phyloP scores from a whole-genome alignment of 257 asterid genomes.

The Thymus mandschuricus region DNA sequence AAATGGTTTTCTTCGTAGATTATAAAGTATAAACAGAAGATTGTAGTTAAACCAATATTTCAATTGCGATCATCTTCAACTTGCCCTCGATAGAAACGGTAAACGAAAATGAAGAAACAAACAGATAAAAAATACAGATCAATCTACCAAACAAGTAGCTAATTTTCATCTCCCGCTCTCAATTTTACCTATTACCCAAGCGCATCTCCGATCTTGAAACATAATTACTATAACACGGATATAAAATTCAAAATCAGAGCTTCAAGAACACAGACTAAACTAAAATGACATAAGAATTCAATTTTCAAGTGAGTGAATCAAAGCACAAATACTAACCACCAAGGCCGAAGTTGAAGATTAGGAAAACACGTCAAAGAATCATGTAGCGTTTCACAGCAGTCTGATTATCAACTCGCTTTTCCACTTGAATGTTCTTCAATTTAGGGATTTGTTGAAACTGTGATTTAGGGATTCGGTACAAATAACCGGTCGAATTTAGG shows the following conservation, averaged over 20 bases:
- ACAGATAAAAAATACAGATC: neutral
- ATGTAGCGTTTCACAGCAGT: constrained; percentile 47
- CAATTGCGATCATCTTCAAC: constrained; percentile 2
- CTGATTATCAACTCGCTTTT: neutral
- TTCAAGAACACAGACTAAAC: neutral
- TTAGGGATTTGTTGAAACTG: neutral
- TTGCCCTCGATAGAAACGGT: neutral
- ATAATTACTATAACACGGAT: neutral
- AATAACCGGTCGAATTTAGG: neutral
- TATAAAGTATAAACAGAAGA: too few species aligned
- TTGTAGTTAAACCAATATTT: neutral
- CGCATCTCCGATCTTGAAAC: neutral
- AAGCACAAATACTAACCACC: constrained; percentile 48
- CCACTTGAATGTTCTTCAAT: neutral
- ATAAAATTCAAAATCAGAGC: constrained; percentile 2
- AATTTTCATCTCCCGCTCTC: constrained; percentile 1
- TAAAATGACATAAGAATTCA: constrained; percentile 15
- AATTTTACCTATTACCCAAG: neutral
- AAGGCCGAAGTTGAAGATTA: constrained; percentile 66
- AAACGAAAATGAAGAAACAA: neutral
- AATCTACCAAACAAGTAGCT: constrained; percentile 8
- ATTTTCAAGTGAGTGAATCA: neutral
- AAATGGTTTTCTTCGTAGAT: too few species aligned
- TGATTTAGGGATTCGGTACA: too few species aligned
- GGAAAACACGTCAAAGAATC: constrained; percentile 63